A percentile compares a stretch with the other conserved stretches of the same genome.
Evolutionary conservation across 768 basidiomycete species (phyloP).

Genomic region (Russula dissimulans): DNA sequence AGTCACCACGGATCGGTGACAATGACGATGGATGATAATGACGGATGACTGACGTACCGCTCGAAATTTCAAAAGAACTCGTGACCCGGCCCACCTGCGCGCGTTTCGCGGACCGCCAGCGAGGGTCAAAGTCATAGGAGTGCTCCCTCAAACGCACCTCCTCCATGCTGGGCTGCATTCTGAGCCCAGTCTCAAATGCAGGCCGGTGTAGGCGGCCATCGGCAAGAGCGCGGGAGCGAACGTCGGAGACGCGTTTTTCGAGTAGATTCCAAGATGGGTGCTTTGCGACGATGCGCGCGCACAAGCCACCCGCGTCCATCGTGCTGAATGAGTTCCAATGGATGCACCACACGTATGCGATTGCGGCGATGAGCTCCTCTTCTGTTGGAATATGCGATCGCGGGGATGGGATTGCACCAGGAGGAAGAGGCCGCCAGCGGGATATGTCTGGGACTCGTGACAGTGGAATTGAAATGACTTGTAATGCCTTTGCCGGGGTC

Average conservation of each 20-base stretch:
- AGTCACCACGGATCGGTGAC: no score
- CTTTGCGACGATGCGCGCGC: conserved; percentile 7
- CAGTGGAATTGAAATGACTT: background rate
- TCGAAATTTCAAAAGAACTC: conserved; percentile 10
- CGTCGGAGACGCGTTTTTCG: conserved; percentile 9
- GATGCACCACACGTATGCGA: conserved; percentile 15
- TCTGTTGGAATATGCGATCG: conserved; percentile 13
- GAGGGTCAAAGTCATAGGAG: conserved; percentile 9
- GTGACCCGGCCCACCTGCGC: conserved; percentile 2
- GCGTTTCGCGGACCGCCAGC: conserved; percentile 3
- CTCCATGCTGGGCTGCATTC: conserved; percentile 11
- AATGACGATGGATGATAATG: no score
- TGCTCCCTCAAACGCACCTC: conserved; percentile 8
- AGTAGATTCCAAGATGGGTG: conserved; percentile 7
- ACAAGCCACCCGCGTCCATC: conserved; percentile 7
- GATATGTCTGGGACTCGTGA: background rate
- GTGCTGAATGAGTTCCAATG: conserved; percentile 18
- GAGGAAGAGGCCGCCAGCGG: conserved; percentile 15
- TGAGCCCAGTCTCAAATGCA: conserved; percentile 3
- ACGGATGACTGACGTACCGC: conserved; percentile 6
- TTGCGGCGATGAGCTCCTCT: conserved; percentile 12
- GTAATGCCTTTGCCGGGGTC: background rate
- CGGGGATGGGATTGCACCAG: conserved; percentile 4
- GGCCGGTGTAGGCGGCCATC: conserved; percentile 14
- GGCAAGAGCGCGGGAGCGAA: conserved; percentile 4